Base-by-base conservation (phyloP, 2,329 filamentous ascomycete species). In the Talaromyces amestolkiae region DNA sequence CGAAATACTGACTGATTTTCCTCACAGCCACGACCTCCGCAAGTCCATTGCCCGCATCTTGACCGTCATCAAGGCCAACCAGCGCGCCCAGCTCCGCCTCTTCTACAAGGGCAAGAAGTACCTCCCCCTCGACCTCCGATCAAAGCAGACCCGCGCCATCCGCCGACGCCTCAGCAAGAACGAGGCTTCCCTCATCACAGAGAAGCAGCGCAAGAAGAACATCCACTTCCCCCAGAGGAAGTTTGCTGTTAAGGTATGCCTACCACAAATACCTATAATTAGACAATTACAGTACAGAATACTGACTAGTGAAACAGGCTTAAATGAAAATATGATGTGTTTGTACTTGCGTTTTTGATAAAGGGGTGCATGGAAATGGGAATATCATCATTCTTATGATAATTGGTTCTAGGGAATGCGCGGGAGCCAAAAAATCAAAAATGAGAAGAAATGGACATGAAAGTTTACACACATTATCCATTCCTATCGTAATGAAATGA, bases 61-160 rank as follows among this genome's bases (percentile, higher is more conserved):
- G 78, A 99, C 95, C 83, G 88, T 99, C 86, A 97, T 99, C 90
- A 99, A 98, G 89, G 91, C 93, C 84, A 98, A 96, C 89, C 95
- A 99, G 87, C 91, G 96, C 82, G 87, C 92, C 74, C 93, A 98
- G 86, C 92, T 99, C 78, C 93, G 93, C 77, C 87, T 98, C 74
- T 98, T 98, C 91, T 99, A 99, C 90, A 96, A 97, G 89, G 91
- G 91, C 90, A 98, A 98, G 92, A 98, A 97, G 88, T 97, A 97
- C 89, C 85, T 93, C 72, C 95, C 95, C 72, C 92, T 99, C 81
- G 96, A 99, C 83, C 93, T 99, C 86, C 92, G 95, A 84, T 84
- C 93, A 81, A 98, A 98, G 91, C 89, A 95, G 87, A 99, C 95
- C 80, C 93, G 95, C 78, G 95, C 93, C 80, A 96, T 98, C 85